A percentile compares a stretch with the other conserved stretches of the same genome.
Evolutionary conservation across 2,329 filamentous ascomycete species (phyloP).

Genomic region (Myotisia sp.): DNA sequence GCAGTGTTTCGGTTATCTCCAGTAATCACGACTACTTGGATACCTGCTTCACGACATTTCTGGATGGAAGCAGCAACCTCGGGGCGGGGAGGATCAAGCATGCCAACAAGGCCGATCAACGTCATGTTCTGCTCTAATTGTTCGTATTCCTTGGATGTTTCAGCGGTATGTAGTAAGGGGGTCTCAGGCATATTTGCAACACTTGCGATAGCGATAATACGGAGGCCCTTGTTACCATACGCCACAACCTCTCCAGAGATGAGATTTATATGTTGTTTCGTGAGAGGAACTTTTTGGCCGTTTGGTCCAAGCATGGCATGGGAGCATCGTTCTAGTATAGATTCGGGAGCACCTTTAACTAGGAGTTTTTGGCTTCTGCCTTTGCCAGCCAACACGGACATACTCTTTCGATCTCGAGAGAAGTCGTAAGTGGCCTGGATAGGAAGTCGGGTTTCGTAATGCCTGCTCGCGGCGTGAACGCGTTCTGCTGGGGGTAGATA

Average conservation of each 20-base stretch:
- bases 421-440: slow-evolving; percentile 87
- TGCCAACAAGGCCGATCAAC: slow-evolving; percentile 80
- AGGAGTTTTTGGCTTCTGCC: slow-evolving; percentile 63
- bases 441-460: slow-evolving; percentile 63
- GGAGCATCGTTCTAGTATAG: slow-evolving; percentile 82
- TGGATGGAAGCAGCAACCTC: slow-evolving; percentile 76
- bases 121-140: slow-evolving; percentile 90
- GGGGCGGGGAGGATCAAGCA: slow-evolving; percentile 90
- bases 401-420: slow-evolving; percentile 94
- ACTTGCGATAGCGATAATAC: slow-evolving; percentile 84
- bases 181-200: slow-evolving; percentile 61
- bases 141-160: slow-evolving; percentile 69
- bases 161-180: slow-evolving; percentile 57
- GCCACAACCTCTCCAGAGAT: slow-evolving; percentile 68
- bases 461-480: slow-evolving; percentile 67
- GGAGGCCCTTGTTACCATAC: slow-evolving; percentile 83
- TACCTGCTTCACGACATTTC: slow-evolving; percentile 84
- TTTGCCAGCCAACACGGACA: slow-evolving; percentile 80
- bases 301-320: slow-evolving; percentile 62
- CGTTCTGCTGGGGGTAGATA: slow-evolving; percentile 41
- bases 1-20: slow-evolving; percentile 97
- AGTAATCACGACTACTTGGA: slow-evolving; percentile 94
- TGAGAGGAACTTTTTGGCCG: slow-evolving; percentile 62
- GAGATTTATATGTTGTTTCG: slow-evolving; percentile 52
- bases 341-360: slow-evolving; percentile 93